A percentile compares a stretch with the other conserved stretches of the same genome.
These are phyloP conservation scores for Rhododendron molle DNA, from an alignment of 148 eudicot species.

Conservation along the genomic window DNA sequence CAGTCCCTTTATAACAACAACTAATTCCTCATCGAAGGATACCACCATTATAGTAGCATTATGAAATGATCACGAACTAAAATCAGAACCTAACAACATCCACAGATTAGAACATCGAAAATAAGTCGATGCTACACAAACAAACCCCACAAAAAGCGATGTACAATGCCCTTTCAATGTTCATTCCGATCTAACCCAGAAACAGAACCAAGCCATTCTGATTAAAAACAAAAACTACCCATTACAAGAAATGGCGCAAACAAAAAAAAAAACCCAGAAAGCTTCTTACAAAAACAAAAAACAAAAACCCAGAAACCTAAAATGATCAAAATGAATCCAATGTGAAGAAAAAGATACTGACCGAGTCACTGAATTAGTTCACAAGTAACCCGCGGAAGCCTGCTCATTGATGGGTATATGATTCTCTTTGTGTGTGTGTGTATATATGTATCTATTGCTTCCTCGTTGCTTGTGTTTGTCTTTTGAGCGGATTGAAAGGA, in stretches of 20 bases:
- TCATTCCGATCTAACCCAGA: slow-evolving; percentile 2
- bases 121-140: neutral
- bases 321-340: slow-evolving; percentile 14
- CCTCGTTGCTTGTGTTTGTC: neutral
- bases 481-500: slow-evolving; percentile 4
- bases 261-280: slow-evolving; percentile 20
- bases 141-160: neutral
- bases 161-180: neutral
- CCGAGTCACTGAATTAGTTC: slow-evolving; percentile 12
- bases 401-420: slow-evolving; percentile 7
- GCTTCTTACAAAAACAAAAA: neutral
- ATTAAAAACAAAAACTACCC: neutral
- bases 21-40: neutral
- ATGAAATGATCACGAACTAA: slow-evolving; percentile 11
- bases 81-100: slow-evolving; percentile 8
- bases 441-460: neutral
- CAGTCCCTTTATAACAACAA: neutral
- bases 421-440: neutral
- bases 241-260: neutral
- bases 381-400: neutral
- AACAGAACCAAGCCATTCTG: neutral
- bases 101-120: slow-evolving; percentile 11
- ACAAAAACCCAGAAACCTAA: slow-evolving; percentile 20
- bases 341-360: neutral
- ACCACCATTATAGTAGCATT: neutral